Evolutionary conservation across 305 asterid species (phyloP).

Genomic region (Solanum hybrid): DNA sequence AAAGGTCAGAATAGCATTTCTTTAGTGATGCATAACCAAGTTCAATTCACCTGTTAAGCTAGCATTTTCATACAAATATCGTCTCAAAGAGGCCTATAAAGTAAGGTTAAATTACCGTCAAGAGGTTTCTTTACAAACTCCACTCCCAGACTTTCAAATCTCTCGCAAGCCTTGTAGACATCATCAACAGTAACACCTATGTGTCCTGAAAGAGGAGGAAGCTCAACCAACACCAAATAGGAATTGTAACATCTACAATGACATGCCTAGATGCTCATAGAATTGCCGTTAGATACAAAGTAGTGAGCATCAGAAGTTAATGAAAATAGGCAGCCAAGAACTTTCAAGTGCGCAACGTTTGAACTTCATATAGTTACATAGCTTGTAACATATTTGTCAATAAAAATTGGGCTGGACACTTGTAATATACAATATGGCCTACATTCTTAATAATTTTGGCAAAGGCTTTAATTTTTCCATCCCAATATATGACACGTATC

Average conservation of each 20-base stretch:
- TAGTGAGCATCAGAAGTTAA: background rate
- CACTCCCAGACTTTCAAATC: slow-evolving; percentile 74
- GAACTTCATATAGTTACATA: background rate
- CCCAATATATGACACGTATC: background rate
- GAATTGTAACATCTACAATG: background rate
- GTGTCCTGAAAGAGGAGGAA: slow-evolving; percentile 49
- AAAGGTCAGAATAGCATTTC: background rate
- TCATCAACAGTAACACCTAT: slow-evolving; percentile 77
- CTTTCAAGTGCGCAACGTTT: background rate
- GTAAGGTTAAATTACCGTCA: slow-evolving; percentile 41
- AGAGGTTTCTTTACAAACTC: slow-evolving; percentile 68
- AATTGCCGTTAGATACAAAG: background rate
- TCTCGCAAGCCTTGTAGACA: slow-evolving; percentile 57
- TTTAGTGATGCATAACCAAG: background rate
- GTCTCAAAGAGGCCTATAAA: background rate
- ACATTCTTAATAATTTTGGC: background rate
- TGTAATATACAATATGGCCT: background rate
- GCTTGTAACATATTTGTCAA: background rate
- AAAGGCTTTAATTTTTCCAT: background rate
- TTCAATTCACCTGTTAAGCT: background rate
- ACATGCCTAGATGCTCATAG: background rate
- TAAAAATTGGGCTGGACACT: background rate
- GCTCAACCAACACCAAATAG: background rate
- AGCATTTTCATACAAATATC: background rate
- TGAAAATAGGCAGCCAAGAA: background rate